Evolutionary conservation across 2,329 filamentous ascomycete genomes (phyloP).

Genomic region (Colletotrichum karsti): DNA sequence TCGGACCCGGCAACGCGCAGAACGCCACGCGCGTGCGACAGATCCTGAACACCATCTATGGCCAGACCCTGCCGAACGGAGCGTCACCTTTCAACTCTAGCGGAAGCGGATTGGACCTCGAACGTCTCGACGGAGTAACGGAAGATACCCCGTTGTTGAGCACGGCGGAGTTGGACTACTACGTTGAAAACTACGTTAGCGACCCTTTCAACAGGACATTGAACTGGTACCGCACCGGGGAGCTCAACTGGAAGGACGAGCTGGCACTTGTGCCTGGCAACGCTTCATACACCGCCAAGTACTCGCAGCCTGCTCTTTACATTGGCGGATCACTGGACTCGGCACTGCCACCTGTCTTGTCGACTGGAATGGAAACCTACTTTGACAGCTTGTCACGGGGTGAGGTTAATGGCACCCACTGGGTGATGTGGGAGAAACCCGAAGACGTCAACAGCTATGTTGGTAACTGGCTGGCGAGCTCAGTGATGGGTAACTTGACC

Average conservation of each 20-base stretch:
- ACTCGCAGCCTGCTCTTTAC: constrained; percentile 71
- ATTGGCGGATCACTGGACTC: constrained; percentile 72
- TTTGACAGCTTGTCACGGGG: constrained; percentile 68
- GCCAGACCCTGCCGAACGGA: constrained; percentile 63
- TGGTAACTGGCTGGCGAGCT: constrained; percentile 9
- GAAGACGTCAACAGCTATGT: constrained; percentile 64
- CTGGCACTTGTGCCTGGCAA: constrained; percentile 49
- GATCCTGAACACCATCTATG: constrained; percentile 75
- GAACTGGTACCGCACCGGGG: constrained; percentile 85
- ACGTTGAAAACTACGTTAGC: constrained; percentile 74
- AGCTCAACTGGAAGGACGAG: constrained; percentile 83
- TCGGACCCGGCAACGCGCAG: constrained; percentile 48
- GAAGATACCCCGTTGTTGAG: constrained; percentile 65
- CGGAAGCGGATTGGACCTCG: constrained; percentile 65
- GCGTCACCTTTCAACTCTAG: constrained; percentile 61
- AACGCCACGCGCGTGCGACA: constrained; percentile 66
- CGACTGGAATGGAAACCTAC: constrained; percentile 70
- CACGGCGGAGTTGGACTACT: constrained; percentile 79
- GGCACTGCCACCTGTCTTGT: constrained; percentile 73
- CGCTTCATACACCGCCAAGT: constrained; percentile 57
- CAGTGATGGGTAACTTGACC: constrained; percentile 7
- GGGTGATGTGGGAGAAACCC: constrained; percentile 77
- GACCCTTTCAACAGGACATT: constrained; percentile 81
- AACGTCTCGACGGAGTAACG: constrained; percentile 60
- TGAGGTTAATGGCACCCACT: constrained; percentile 74